Base-by-base conservation (phyloP, 305 asterid species). In the Solanum aculeatissimum region DNA sequence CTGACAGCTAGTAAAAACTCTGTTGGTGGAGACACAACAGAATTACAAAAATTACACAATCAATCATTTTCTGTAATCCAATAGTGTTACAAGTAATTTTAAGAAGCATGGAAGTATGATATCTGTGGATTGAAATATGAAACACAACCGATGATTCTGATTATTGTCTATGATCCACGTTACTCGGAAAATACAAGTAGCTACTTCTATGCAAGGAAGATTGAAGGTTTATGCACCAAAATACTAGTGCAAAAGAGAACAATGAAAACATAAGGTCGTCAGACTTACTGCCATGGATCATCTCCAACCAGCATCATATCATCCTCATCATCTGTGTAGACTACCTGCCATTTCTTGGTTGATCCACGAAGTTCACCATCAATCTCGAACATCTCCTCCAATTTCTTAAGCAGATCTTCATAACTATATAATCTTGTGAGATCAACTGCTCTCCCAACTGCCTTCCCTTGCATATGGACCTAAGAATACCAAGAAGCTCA, bases 281-380 rank as follows among this genome's bases (percentile, higher is more conserved):
- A 47, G 85, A 91, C 92, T 91, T 85, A 91, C 93, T 85, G 98
- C 99, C 99, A 96, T 40, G 99, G 99, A 85, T 96, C 99, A 74
- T 96, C 99, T 85, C 99, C 99, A 85, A 96, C 99, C 98, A 96
- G 92, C 99, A 96, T 96, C 92, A 90, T 95, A 92, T 96, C 99
- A 80, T 93, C 97, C 90, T 96, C 99, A 65, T 92, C 92, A 83
- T 96, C 99, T n/a, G 98, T 93, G 91, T 93, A 96, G 80, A 96
- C 96, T 47, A 96, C 98, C 90, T 93, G 95, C 99, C 99, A 96
- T 88, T 96, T 95, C 92, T 90, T 95, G 57, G 91, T 71, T 47
- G 92, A 84, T 70, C 96, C 97, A 43, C 89, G 84, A 54, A 95
- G 97, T 88, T 94, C 98, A 83, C 98, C 98, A 23, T 62, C 89